Evolutionary conservation across 2,329 filamentous ascomycete genomes (phyloP), one percentile per base, ranked within the genome.

Genomic region (Cladosporium colombiae): DNA sequence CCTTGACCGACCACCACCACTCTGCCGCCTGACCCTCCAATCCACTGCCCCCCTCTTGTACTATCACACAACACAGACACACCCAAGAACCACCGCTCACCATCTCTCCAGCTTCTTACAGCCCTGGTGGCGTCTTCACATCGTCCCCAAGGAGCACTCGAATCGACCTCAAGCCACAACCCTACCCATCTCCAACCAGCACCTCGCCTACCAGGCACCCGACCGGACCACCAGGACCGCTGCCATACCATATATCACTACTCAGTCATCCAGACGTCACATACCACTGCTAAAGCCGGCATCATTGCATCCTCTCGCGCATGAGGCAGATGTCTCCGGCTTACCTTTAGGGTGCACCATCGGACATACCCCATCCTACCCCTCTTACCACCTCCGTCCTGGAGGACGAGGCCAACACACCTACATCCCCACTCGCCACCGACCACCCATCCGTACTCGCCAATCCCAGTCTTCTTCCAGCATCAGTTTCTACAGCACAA

Each of bases 401-500:
- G 74, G 73, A 75, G 68, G 69, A 70, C 71, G 68, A 71, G 59
- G 65, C 66, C 65, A 62, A 46, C 46, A 18, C 68, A 50, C 59
- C 60, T 56, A 67, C 69, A 67, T 50, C 67, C 64, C 70, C 74
- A 69, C 70, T 73, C 74, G 72, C 67, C 69, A 69, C 73, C 74
- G 73, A 70, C 74, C 68, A 69, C 71, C 73, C 73, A 76, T 33
- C 60, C 73, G 68, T 52, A 60, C 49, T 62, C 68, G 72, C 72
- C 56, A 69, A 65, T 49, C 57, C 67, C 65, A 56, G 44, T 52
- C 69, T 67, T 66, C 68, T 56, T 63, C 67, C 67, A 74, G 72
- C 73, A 75, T 68, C 68, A 70, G 70, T 73, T 64, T 74, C 74
- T 74, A 74, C 74, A 70, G 74, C 73, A 66, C 73, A 66, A 68